phyloP scores from a whole-genome alignment of 306 rosid species.

The Albizia julibrissin region DNA sequence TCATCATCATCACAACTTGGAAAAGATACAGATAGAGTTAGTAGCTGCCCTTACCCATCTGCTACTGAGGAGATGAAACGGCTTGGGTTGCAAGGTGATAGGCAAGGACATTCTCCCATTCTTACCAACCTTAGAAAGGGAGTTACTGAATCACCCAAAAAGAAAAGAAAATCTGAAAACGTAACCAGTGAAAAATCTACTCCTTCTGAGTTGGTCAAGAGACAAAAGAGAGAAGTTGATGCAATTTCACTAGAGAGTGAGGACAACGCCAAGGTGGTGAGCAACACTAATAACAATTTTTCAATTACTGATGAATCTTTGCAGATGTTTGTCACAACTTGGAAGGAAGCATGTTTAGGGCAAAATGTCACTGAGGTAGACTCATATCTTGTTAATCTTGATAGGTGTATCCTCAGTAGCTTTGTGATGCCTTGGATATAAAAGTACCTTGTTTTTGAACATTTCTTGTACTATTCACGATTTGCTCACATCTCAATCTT shows the following conservation, averaged over 20 bases:
- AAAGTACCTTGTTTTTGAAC: not conserved
- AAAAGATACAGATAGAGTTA: conserved; percentile 56
- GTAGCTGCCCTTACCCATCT: conserved; percentile 91
- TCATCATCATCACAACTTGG: conserved; percentile 46
- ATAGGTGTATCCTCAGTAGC: not conserved
- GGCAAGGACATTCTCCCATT: conserved; percentile 30
- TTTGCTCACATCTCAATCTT: not conserved
- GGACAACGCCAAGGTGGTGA: conserved; percentile 26
- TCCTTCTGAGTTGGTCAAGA: conserved; percentile 36
- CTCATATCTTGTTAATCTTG: conserved; percentile 22
- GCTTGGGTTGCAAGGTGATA: conserved; percentile 60
- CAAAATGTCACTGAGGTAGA: conserved; percentile 59
- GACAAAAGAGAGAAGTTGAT: conserved; percentile 37
- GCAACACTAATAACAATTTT: conserved; percentile 31
- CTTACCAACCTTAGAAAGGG: conserved; percentile 40
- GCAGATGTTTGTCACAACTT: conserved; percentile 67
- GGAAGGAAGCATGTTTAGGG: conserved; percentile 78
- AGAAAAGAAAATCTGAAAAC: conserved; percentile 46
- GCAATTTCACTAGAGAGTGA: conserved; percentile 23
- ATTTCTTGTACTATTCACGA: not conserved
- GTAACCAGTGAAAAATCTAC: conserved; percentile 26
- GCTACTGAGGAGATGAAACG: conserved; percentile 76
- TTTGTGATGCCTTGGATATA: not conserved
- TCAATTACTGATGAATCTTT: conserved; percentile 45
- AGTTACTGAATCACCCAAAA: conserved; percentile 40